phyloP scores from a whole-genome alignment of 1,284 basidiomycete species.

The Ganoderma meredithae region DNA sequence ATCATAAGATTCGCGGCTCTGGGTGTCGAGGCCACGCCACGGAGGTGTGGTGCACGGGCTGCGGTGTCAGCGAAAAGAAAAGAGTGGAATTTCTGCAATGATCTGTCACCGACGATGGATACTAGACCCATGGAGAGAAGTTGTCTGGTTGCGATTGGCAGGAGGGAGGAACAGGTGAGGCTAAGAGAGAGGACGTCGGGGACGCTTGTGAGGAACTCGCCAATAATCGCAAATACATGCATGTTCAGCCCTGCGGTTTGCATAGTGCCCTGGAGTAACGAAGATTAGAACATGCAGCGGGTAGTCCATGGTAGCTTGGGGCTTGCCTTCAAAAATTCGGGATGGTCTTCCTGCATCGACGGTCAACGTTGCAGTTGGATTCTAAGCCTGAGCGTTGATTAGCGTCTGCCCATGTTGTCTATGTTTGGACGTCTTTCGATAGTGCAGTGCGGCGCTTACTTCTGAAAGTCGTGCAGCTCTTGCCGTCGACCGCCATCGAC shows the following conservation, averaged over 20 bases:
- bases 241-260: neutral
- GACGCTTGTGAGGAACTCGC: neutral
- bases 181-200: neutral
- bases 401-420: neutral
- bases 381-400: too few relatives aligned
- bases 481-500: too few relatives aligned
- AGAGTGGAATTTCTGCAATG: neutral
- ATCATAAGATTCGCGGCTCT: neutral
- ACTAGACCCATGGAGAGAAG: neutral
- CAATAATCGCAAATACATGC: neutral
- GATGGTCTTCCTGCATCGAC: neutral
- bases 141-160: neutral
- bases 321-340: neutral
- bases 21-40: neutral
- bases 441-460: too few relatives aligned
- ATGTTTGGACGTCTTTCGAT: too few relatives aligned
- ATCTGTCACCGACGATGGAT: neutral
- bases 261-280: neutral
- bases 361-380: neutral
- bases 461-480: too few relatives aligned
- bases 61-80: neutral
- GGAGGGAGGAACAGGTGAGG: slow-evolving; percentile 1
- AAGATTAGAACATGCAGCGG: neutral
- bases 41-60: neutral
- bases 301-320: neutral